phyloP scores from a whole-genome alignment of 2,329 filamentous ascomycete genomes.

The Trichoderma sp. region DNA sequence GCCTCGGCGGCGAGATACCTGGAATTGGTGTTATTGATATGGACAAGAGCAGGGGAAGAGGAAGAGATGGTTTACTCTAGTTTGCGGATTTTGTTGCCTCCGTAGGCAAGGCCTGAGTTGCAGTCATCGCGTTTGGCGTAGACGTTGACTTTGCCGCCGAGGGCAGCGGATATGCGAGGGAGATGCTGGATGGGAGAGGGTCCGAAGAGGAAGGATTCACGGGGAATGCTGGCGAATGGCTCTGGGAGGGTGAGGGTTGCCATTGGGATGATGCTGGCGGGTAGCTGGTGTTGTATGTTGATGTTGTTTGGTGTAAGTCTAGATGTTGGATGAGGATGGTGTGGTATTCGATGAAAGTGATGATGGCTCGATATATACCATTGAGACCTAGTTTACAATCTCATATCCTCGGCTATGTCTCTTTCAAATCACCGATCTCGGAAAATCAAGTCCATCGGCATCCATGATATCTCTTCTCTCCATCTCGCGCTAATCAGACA shows the following conservation, averaged over 20 bases:
- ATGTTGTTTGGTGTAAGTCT: neutral
- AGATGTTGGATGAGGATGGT: neutral
- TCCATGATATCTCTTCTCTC: neutral
- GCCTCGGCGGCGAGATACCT: conserved; percentile 65
- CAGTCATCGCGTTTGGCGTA: conserved; percentile 72
- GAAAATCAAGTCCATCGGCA: neutral
- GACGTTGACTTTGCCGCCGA: conserved; percentile 58
- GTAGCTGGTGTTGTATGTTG: neutral
- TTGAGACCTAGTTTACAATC: neutral
- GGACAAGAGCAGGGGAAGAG: neutral
- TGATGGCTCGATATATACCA: neutral
- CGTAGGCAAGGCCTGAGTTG: conserved; percentile 64
- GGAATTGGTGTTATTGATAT: neutral
- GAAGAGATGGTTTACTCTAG: conserved; percentile 48
- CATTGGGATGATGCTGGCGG: conserved; percentile 23
- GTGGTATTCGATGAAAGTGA: neutral
- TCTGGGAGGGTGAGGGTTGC: conserved; percentile 49
- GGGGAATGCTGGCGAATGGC: conserved; percentile 61
- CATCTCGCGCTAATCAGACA: neutral
- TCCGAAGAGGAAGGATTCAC: conserved; percentile 60
- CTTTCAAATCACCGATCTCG: neutral
- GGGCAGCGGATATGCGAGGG: conserved; percentile 59
- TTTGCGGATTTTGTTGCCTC: conserved; percentile 68
- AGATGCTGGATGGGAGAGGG: conserved; percentile 67
- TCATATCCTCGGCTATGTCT: conserved; percentile 4